Evolutionary conservation across 1,284 basidiomycete genomes (phyloP).

Genomic region (Ceratobasidium theobromae): DNA sequence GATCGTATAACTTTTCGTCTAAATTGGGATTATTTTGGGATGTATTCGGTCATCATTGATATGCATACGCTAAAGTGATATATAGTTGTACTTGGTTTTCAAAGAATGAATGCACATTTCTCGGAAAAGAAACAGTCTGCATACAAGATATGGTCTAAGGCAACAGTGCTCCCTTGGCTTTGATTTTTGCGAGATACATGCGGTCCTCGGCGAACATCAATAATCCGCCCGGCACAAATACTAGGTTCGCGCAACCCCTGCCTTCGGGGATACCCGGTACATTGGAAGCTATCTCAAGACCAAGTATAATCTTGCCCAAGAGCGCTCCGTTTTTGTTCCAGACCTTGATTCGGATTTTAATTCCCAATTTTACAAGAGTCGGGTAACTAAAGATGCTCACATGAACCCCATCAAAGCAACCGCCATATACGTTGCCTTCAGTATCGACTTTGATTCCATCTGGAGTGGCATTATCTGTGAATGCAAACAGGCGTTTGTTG

Average conservation of each 20-base stretch:
- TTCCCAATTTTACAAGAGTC: not conserved
- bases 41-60: too few relatives aligned
- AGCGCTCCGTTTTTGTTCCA: constrained; percentile 64
- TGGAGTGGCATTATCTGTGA: constrained; percentile 62
- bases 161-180: constrained; percentile 39
- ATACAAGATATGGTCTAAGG: not conserved
- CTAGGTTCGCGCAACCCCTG: constrained; percentile 60
- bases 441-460: constrained; percentile 60
- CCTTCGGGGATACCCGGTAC: constrained; percentile 8
- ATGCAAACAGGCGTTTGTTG: constrained; percentile 73
- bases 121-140: too few relatives aligned
- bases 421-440: constrained; percentile 67
- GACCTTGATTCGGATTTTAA: constrained; percentile 47
- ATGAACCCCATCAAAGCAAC: constrained; percentile 71
- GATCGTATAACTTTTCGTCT: not conserved
- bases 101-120: too few relatives aligned
- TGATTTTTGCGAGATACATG: constrained; percentile 63
- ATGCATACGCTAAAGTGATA: too few relatives aligned
- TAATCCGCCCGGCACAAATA: constrained; percentile 64
- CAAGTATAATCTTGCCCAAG: constrained; percentile 74
- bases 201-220: constrained; percentile 69
- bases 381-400: constrained; percentile 42
- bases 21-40: too few relatives aligned
- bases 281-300: constrained; percentile 37
- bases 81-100: too few relatives aligned